Percentiles rank a stretch among this genome's conserved stretches.
Evolutionary conservation across 352 stramenopile species (phyloP).

Genomic region (Phytopythium helicoides): DNA sequence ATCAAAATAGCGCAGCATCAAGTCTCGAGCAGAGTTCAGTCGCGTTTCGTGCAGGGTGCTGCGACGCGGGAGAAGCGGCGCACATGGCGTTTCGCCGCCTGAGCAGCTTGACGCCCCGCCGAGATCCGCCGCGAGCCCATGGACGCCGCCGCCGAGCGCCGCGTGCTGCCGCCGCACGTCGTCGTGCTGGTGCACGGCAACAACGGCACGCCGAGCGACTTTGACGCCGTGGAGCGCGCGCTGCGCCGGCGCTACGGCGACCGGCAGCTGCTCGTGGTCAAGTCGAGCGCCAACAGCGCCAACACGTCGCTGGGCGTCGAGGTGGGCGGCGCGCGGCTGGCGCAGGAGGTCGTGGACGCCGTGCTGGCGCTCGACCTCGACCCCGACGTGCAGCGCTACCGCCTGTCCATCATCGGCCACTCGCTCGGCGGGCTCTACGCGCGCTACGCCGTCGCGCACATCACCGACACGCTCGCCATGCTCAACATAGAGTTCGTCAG

Average conservation of each 20-base stretch:
- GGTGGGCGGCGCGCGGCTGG: constrained; percentile 57
- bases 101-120: too few relatives aligned
- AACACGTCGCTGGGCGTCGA: constrained; percentile 69
- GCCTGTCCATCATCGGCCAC: constrained; percentile 67
- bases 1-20: too few relatives aligned
- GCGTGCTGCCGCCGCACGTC: constrained; percentile 64
- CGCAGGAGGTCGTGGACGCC: constrained; percentile 54
- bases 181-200: constrained; percentile 83
- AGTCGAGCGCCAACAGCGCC: constrained; percentile 55
- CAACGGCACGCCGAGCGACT: constrained; percentile 72
- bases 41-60: too few relatives aligned
- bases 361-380: constrained; percentile 64
- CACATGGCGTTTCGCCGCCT: too few relatives aligned
- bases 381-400: constrained; percentile 47
- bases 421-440: constrained; percentile 78
- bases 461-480: constrained; percentile 50
- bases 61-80: too few relatives aligned
- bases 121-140: too few relatives aligned
- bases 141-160: too few relatives aligned
- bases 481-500: constrained; percentile 68
- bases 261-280: constrained; percentile 62
- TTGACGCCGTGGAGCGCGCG: constrained; percentile 50
- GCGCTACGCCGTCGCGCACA: constrained; percentile 58
- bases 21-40: too few relatives aligned
- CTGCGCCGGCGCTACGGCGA: constrained; percentile 42